These are phyloP conservation scores for Metarhizium brunneum DNA, from an alignment of 2,329 filamentous ascomycete species.

Conservation along the genomic window DNA sequence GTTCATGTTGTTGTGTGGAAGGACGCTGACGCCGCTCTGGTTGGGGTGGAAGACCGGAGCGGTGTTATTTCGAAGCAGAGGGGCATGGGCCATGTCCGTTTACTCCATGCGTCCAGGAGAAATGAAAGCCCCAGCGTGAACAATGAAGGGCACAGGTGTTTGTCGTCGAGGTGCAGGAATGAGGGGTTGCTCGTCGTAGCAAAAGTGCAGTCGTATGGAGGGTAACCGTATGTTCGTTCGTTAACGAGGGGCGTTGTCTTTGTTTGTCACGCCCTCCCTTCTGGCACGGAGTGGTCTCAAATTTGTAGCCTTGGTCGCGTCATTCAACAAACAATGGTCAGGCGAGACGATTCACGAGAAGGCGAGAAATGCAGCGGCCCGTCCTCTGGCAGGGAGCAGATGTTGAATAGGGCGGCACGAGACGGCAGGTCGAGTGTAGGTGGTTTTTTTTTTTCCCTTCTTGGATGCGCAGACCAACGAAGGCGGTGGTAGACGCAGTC, in stretches of 20 bases:
- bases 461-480: not conserved
- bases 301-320: slow-evolving; percentile 6
- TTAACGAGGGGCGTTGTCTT: not conserved
- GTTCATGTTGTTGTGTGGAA: slow-evolving; percentile 39
- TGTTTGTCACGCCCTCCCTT: slow-evolving; percentile 8
- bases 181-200: not conserved
- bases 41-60: slow-evolving; percentile 43
- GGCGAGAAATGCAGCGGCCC: not conserved
- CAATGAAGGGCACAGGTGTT: not conserved
- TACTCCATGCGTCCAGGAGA: slow-evolving; percentile 29
- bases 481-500: not conserved
- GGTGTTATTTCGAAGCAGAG: slow-evolving; percentile 50
- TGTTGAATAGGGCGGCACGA: not conserved
- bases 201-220: slow-evolving; percentile 1
- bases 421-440: not conserved
- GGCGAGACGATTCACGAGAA: not conserved
- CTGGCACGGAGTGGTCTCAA: slow-evolving; percentile 8
- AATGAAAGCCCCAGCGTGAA: not conserved
- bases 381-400: not conserved
- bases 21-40: slow-evolving; percentile 33
- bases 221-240: slow-evolving; percentile 2
- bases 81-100: slow-evolving; percentile 49
- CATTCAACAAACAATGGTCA: slow-evolving; percentile 7
- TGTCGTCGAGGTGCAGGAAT: not conserved
- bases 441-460: not conserved